Conservation (phyloP, 208 protist species). For the Crithidia expoeki region DNA sequence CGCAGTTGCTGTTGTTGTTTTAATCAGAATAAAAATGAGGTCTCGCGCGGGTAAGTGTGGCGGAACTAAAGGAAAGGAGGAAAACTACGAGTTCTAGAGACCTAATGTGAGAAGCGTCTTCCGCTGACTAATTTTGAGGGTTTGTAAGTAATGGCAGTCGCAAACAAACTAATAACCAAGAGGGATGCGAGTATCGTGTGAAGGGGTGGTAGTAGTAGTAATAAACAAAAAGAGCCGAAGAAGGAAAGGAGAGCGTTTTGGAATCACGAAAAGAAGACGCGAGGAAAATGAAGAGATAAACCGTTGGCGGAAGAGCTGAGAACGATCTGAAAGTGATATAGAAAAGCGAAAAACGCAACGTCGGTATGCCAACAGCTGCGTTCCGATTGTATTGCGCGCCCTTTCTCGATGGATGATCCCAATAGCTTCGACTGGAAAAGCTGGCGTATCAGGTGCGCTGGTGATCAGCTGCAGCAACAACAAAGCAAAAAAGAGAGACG, state of each 20-base stretch:
- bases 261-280: not conserved
- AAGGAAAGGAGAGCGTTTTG: not conserved
- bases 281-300: not conserved
- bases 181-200: slow-evolving; percentile 8
- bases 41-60: too few species aligned
- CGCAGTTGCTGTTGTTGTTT: too few species aligned
- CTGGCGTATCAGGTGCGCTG: not conserved
- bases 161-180: not conserved
- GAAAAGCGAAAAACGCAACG: too few species aligned
- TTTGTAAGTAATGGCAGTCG: not conserved
- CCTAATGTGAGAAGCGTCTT: not conserved
- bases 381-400: too few species aligned
- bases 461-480: not conserved
- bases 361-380: too few species aligned
- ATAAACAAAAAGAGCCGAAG: not conserved
- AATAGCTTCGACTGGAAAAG: too few species aligned
- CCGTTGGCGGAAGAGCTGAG: too few species aligned
- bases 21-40: too few species aligned
- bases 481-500: not conserved
- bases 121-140: not conserved
- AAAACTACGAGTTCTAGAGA: not conserved
- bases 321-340: too few species aligned
- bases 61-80: slow-evolving; percentile 1
- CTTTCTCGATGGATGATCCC: too few species aligned
- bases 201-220: not conserved